These are phyloP conservation scores for Aspergillus caelatus DNA, from an alignment of 2,329 filamentous ascomycete genomes.

Conservation along the genomic window DNA sequence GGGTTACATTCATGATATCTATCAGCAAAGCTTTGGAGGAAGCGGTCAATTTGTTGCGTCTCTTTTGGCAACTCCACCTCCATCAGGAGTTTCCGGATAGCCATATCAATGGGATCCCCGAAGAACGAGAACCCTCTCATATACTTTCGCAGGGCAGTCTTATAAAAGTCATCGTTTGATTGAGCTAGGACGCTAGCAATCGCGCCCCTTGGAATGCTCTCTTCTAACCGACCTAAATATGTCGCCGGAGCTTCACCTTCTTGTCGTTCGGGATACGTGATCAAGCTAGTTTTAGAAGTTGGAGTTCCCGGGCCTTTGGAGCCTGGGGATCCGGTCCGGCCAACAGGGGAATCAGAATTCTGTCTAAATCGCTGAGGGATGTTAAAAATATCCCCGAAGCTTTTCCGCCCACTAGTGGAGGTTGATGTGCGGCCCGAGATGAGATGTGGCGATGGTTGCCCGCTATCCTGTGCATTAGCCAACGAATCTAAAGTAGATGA, in stretches of 20 bases:
- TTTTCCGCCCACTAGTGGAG: constrained; percentile 83
- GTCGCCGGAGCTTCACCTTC: constrained; percentile 89
- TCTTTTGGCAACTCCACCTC: constrained; percentile 95
- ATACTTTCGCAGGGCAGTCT: constrained; percentile 84
- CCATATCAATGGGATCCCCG: constrained; percentile 97
- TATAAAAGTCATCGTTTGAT: constrained; percentile 79
- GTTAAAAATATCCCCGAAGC: constrained; percentile 85
- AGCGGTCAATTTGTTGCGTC: constrained; percentile 96
- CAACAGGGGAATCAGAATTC: constrained; percentile 71
- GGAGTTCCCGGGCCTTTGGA: constrained; percentile 68
- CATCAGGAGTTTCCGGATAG: constrained; percentile 92
- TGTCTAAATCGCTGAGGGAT: constrained; percentile 76
- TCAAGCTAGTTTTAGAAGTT: constrained; percentile 58
- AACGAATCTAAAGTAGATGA: constrained; percentile 90
- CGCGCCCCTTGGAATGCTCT: constrained; percentile 74
- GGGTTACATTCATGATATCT: constrained; percentile 98
- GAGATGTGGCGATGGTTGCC: constrained; percentile 67
- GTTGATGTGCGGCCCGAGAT: constrained; percentile 70
- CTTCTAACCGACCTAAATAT: constrained; percentile 83
- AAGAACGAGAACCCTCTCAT: constrained; percentile 96
- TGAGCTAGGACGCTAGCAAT: constrained; percentile 87
- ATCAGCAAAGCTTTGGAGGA: constrained; percentile 91
- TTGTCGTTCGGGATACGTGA: constrained; percentile 73
- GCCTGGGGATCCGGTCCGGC: constrained; percentile 65
- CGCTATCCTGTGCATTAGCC: constrained; percentile 71